Conservation (phyloP, 148 eudicot genomes). For the Fagopyrum esculentum region DNA sequence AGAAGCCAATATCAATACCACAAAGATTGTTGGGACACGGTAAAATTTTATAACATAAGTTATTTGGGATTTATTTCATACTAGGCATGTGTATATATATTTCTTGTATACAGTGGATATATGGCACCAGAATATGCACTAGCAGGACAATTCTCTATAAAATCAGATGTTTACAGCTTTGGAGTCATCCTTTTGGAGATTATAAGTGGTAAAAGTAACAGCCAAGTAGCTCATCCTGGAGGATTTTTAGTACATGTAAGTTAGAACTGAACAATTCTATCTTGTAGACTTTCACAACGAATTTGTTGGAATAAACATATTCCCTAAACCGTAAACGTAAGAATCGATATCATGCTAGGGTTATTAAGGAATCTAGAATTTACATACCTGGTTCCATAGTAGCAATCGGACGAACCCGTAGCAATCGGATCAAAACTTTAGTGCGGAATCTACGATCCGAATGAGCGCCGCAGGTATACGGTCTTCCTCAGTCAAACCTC, state of each 20-base stretch:
- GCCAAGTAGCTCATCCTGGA: neutral
- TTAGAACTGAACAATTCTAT: neutral
- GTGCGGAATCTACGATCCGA: too few species aligned
- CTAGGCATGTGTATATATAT: too few species aligned
- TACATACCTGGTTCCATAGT: too few species aligned
- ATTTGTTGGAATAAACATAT: too few species aligned
- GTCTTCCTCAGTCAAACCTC: too few species aligned
- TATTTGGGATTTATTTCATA: too few species aligned
- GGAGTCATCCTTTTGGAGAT: slow-evolving; percentile 12
- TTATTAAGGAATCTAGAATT: too few species aligned
- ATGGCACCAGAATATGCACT: slow-evolving; percentile 1
- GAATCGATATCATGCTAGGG: too few species aligned
- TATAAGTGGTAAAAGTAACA: neutral
- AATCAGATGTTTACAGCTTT: slow-evolving; percentile 7
- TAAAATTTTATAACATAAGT: neutral
- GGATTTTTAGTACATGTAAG: slow-evolving; percentile 8
- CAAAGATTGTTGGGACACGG: slow-evolving; percentile 13
- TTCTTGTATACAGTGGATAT: neutral
- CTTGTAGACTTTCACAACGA: neutral
- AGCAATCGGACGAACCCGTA: too few species aligned
- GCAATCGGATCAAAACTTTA: too few species aligned
- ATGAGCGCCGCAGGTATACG: too few species aligned
- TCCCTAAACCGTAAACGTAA: too few species aligned
- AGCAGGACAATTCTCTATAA: neutral
- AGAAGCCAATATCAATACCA: slow-evolving; percentile 12